phyloP scores from a whole-genome alignment of 1,284 basidiomycete genomes.

The Anthracocystis panici-leucophaei region DNA sequence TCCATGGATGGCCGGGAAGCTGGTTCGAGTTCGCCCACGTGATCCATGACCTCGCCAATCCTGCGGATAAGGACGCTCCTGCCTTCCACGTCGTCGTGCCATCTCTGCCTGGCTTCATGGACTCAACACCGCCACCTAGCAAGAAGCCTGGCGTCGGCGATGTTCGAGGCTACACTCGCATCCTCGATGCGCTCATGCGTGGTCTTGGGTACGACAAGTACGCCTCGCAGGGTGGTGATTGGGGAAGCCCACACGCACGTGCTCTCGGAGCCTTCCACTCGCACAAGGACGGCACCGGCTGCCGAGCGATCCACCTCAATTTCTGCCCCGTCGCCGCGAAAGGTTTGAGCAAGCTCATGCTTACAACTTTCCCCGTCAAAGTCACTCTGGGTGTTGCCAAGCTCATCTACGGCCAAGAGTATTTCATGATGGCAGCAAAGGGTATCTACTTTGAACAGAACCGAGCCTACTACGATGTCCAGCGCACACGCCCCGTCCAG shows the following conservation, averaged over 20 bases:
- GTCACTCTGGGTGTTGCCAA: slow-evolving; percentile 43
- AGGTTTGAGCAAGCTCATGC: slow-evolving; percentile 46
- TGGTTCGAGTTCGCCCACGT: slow-evolving; percentile 54
- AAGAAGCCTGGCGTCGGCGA: slow-evolving; percentile 42
- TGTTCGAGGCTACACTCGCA: slow-evolving; percentile 48
- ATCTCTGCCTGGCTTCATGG: slow-evolving; percentile 59
- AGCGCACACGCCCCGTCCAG: slow-evolving; percentile 45
- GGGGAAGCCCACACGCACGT: slow-evolving; percentile 56
- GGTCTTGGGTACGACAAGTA: slow-evolving; percentile 54
- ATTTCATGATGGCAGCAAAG: slow-evolving; percentile 36
- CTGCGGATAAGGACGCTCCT: slow-evolving; percentile 33
- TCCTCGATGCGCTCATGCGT: slow-evolving; percentile 61
- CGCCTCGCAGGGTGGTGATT: slow-evolving; percentile 62
- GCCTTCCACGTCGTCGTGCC: slow-evolving; percentile 65
- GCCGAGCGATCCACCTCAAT: slow-evolving; percentile 61
- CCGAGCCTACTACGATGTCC: slow-evolving; percentile 56
- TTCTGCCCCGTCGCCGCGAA: slow-evolving; percentile 56
- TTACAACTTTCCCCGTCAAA: slow-evolving; percentile 29
- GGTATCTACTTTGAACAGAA: slow-evolving; percentile 41
- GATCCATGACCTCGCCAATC: slow-evolving; percentile 46
- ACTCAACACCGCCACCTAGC: slow-evolving; percentile 53
- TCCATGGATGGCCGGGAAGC: slow-evolving; percentile 64
- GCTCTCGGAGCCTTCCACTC: slow-evolving; percentile 46
- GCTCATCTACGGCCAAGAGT: slow-evolving; percentile 45
- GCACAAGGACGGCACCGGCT: slow-evolving; percentile 52